Conservation (phyloP, 2,329 filamentous ascomycete genomes). For the Ophiostoma pallidulum region DNA sequence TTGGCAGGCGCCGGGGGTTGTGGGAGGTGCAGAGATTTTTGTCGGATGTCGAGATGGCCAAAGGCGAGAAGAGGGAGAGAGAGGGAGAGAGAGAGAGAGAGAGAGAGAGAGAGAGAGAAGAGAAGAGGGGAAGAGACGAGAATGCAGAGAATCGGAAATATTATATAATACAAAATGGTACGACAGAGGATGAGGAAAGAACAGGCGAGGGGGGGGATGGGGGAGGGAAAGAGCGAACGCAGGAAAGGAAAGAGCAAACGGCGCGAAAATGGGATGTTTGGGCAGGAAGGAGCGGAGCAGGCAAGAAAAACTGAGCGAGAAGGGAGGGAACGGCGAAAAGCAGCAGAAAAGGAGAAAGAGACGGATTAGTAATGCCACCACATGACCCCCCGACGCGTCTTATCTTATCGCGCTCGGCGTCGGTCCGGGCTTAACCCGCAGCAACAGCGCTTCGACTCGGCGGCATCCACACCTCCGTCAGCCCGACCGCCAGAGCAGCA, state of each 20-base stretch:
- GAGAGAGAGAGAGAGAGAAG: neutral
- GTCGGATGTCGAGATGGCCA: too few relatives aligned
- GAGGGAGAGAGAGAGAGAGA: conserved; percentile 13
- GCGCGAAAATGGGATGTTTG: neutral
- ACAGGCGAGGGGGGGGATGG: too few relatives aligned
- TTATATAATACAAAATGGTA: neutral
- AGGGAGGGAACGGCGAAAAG: neutral
- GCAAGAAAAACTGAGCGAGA: neutral
- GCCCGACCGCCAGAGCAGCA: too few relatives aligned
- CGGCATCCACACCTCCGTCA: too few relatives aligned
- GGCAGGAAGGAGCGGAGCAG: conserved; percentile 6
- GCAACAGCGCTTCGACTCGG: too few relatives aligned
- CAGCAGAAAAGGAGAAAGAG: neutral
- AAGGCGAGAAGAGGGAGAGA: neutral
- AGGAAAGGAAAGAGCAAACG: neutral
- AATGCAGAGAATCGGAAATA: neutral
- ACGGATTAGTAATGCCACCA: neutral
- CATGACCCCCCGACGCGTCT: neutral
- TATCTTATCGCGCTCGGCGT: conserved; percentile 10
- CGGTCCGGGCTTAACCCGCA: neutral
- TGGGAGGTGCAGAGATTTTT: conserved; percentile 6
- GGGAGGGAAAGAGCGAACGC: neutral
- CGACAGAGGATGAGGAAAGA: neutral
- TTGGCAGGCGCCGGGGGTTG: conserved; percentile 8
- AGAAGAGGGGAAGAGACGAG: neutral